Base-by-base conservation (phyloP, 768 basidiomycete species). In the Russula foetens region DNA sequence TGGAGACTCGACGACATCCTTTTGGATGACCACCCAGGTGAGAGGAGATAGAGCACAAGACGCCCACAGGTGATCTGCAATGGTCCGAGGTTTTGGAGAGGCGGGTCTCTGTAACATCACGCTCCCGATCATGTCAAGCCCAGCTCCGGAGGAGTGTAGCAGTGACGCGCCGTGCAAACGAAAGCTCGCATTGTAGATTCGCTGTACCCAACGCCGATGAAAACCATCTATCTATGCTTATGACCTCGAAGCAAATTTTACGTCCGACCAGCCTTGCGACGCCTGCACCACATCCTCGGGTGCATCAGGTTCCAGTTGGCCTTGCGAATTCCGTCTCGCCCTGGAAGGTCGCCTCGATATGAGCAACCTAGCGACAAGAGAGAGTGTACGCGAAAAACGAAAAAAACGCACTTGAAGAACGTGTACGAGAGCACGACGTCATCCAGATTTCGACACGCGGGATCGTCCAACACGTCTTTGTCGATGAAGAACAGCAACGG, bases 401-500 rank as follows among this genome's bases (percentile, higher is more conserved):
- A 8, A 51, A 56, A 51, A 56, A 75, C 81, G 59, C 67, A 93
- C 94, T 86, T 83, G 83, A 99, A 99, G 76, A 99, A 99, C 0
- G 97, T 99, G 72, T 99, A 99, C 24, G 91, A 95, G 56, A 99
- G 72, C 0, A 98, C 93, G 23, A 98, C 79, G 69, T 98, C 92
- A 66, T 96, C 88, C 14, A 99, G 80, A 66, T 87, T 84, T 63
- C 85, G 80, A 74, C 95, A 91, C 3, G 85, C 73, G 1, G 94
- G 94, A 66, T 99, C 97, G 46, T 99, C 95, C 39, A 95, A 77
- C 56, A 97, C 86, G 70, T 98, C 97, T 65, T 92, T 90, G 77
- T 99, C 97, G 67, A 99, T 96, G 78, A 99, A 99, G 77, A 99
- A 99, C 58, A 99, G 81, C 21, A 99, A 80, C 3, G 97, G 97